Evolutionary conservation across 139 green algal genomes (phyloP).

Genomic region (Pleodorina starrii): DNA sequence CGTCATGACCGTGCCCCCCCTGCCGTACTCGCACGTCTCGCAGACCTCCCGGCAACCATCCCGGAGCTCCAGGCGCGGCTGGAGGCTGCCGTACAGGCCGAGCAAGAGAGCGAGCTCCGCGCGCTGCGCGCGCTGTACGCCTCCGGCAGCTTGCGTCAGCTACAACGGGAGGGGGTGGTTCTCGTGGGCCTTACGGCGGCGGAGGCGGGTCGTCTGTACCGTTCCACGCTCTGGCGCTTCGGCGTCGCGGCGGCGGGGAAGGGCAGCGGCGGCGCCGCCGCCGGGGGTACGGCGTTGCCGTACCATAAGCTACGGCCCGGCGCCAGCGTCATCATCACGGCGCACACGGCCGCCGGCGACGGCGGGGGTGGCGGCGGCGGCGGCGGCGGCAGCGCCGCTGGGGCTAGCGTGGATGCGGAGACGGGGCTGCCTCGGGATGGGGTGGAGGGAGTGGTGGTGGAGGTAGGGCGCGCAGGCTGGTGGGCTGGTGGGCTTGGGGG

Average conservation of each 20-base stretch:
- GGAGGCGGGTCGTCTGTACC: constrained; percentile 55
- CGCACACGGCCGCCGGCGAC: neutral
- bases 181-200: constrained; percentile 51
- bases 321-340: constrained; percentile 63
- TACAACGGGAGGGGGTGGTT: constrained; percentile 67
- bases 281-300: constrained; percentile 45
- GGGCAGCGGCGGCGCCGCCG: neutral
- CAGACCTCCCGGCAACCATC: constrained; percentile 35
- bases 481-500: too few species aligned
- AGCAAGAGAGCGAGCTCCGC: constrained; percentile 56
- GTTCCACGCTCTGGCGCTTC: constrained; percentile 61
- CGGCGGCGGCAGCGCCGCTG: neutral
- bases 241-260: neutral
- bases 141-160: constrained; percentile 47
- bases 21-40: neutral
- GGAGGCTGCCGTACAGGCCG: constrained; percentile 51
- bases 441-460: constrained; percentile 26
- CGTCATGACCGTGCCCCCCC: neutral
- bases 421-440: constrained; percentile 11
- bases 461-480: neutral
- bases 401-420: neutral
- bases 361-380: neutral
- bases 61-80: constrained; percentile 51
- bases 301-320: constrained; percentile 69
- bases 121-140: constrained; percentile 60